Evolutionary conservation across 768 basidiomycete genomes (phyloP), one percentile per base, ranked within the genome.

Genomic region (Xerocomellus amylosporus): DNA sequence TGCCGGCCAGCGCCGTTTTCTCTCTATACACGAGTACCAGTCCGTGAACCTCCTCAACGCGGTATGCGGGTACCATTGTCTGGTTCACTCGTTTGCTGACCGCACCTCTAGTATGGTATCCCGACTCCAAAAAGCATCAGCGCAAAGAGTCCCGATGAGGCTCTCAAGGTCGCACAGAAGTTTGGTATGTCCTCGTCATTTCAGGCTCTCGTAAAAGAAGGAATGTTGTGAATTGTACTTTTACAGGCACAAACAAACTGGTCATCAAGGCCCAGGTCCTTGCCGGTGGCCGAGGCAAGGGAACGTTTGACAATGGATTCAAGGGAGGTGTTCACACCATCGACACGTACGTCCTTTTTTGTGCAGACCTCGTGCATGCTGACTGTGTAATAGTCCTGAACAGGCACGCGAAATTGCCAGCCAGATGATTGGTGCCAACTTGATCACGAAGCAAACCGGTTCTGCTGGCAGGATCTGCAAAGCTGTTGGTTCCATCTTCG

Each of bases 191-290:
- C 53, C 30, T 34, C 7, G 44, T 45, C 38, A 7, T 30, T 46
- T 40, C 38, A 12, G 22, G 19, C 38, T 31, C 43, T 34, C 50
- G 45, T 33, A 24, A 30, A 33, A 49, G n/a, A 34, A 1, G 42
- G 2, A 47, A 3, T 37, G 28, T n/a, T 26, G 38, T 24, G 14
- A 45, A 22, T 53, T 51, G 49, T 46, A 53, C 39, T 46, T 42
- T 3, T 37, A 36, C 66, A 96, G 93, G 85, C 58, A 77, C 78
- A 31, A 78, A 87, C 51, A 82, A 84, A 58, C 86, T 96, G 49
- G 96, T 99, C 33, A 95, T 99, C 74, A 98, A 98, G 75, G 97
- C 97, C 37, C 97, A 99, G 72, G 97, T 99, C 8, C 87, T 99
- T 51, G 97, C 97, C 60, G 97, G 97, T 65, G 97, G 97, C 59